Evolutionary conservation across 1,139 yeast genomes (phyloP).

Genomic region (Hyphopichia khmerensis): DNA sequence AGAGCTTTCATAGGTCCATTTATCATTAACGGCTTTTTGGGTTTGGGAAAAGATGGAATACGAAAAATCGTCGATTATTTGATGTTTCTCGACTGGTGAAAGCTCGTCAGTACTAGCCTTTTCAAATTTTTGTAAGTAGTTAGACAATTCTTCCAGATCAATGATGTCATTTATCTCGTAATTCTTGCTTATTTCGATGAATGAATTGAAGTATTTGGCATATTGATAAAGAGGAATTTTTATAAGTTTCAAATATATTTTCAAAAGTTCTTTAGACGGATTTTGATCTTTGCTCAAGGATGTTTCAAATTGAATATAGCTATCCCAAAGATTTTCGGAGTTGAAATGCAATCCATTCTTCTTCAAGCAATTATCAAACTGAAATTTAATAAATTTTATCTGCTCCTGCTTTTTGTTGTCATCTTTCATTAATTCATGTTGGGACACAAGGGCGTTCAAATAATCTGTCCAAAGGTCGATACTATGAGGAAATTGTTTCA

Average conservation of each 20-base stretch:
- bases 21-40: slow-evolving; percentile 49
- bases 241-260: slow-evolving; percentile 43
- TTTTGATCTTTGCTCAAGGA: slow-evolving; percentile 16
- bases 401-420: slow-evolving; percentile 14
- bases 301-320: slow-evolving; percentile 50
- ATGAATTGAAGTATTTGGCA: slow-evolving; percentile 58
- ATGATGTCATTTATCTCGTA: slow-evolving; percentile 34
- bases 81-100: slow-evolving; percentile 31
- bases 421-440: slow-evolving; percentile 16
- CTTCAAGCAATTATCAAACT: slow-evolving; percentile 25
- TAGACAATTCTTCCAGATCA: slow-evolving; percentile 15
- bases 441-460: slow-evolving; percentile 47
- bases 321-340: slow-evolving; percentile 68
- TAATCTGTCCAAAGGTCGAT: slow-evolving; percentile 70
- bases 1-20: slow-evolving; percentile 63
- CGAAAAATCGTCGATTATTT: slow-evolving; percentile 42
- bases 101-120: slow-evolving; percentile 21
- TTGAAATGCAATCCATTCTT: slow-evolving; percentile 54
- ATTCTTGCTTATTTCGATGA: slow-evolving; percentile 39
- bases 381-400: slow-evolving; percentile 26
- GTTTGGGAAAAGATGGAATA: slow-evolving; percentile 43
- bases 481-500: slow-evolving; percentile 53
- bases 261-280: slow-evolving; percentile 7
- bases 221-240: slow-evolving; percentile 67
- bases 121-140: slow-evolving; percentile 21